Conservation (phyloP, 2,329 filamentous ascomycete genomes). For the Pyrenophora graminea region DNA sequence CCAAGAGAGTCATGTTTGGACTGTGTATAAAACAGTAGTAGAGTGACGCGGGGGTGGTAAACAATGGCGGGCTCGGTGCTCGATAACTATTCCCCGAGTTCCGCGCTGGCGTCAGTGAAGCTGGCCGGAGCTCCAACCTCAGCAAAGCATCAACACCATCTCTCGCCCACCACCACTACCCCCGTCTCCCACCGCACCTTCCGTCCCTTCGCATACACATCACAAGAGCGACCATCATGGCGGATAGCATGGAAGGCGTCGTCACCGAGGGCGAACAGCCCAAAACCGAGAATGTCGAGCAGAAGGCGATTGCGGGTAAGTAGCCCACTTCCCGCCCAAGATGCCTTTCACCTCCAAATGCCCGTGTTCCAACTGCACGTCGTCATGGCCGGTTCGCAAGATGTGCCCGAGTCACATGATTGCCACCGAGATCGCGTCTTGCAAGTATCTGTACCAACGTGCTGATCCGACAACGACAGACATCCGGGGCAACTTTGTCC, state of each 20-base stretch:
- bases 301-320: constrained; percentile 48
- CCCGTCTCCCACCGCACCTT: constrained; percentile 19
- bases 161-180: constrained; percentile 13
- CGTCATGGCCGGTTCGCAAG: constrained; percentile 24
- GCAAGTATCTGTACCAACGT: constrained; percentile 34
- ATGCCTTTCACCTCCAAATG: constrained; percentile 30
- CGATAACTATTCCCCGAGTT: constrained; percentile 20
- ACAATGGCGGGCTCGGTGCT: constrained; percentile 20
- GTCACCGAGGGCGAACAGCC: constrained; percentile 49
- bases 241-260: constrained; percentile 57
- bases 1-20: constrained; percentile 49
- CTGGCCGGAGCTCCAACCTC: constrained; percentile 20
- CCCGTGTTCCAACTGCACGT: constrained; percentile 28
- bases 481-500: constrained; percentile 90
- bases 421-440: constrained; percentile 33
- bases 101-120: constrained; percentile 20
- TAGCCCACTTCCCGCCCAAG: constrained; percentile 10
- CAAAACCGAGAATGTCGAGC: constrained; percentile 47
- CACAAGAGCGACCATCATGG: constrained; percentile 46
- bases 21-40: constrained; percentile 2
- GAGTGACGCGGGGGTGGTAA: constrained; percentile 20
- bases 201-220: constrained; percentile 9
- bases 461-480: constrained; percentile 61
- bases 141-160: constrained; percentile 28
- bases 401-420: constrained; percentile 40